These are phyloP conservation scores for Candida silvicultrix DNA, from an alignment of 805 yeast species.

Conservation along the genomic window DNA sequence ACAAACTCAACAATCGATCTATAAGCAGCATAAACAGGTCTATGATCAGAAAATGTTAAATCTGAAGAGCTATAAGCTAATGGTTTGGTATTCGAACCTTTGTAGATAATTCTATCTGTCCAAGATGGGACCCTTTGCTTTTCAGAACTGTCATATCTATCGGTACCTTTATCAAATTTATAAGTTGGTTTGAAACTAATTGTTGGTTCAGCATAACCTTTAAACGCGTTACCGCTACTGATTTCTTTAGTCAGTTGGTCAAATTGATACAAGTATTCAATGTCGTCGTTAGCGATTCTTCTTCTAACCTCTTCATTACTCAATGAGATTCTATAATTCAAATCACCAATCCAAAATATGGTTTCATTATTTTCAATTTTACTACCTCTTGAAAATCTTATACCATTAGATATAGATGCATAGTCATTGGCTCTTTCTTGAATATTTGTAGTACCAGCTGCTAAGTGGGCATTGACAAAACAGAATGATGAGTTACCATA, in stretches of 20 bases:
- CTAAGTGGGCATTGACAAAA: constrained; percentile 84
- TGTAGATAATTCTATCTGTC: constrained; percentile 84
- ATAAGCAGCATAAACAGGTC: constrained; percentile 85
- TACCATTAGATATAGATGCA: constrained; percentile 64
- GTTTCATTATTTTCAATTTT: constrained; percentile 78
- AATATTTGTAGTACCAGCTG: constrained; percentile 82
- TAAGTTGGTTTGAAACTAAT: constrained; percentile 85
- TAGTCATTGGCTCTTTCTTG: constrained; percentile 86
- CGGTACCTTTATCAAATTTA: constrained; percentile 83
- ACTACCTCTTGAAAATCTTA: constrained; percentile 72
- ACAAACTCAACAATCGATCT: constrained; percentile 59
- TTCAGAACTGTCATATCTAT: constrained; percentile 79
- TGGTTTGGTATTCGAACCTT: constrained; percentile 54
- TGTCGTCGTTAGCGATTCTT: constrained; percentile 39
- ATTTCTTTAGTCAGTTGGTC: constrained; percentile 82
- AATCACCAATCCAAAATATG: constrained; percentile 91
- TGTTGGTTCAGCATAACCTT: constrained; percentile 69
- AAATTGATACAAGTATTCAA: constrained; percentile 45
- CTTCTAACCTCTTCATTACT: constrained; percentile 70
- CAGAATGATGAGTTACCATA: constrained; percentile 78
- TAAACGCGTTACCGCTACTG: constrained; percentile 64
- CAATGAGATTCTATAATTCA: constrained; percentile 73
- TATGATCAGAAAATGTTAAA: constrained; percentile 75
- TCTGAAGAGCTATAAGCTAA: constrained; percentile 63
- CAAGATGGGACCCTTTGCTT: constrained; percentile 92